A percentile compares a stretch with the other conserved stretches of the same genome.
Evolutionary conservation across 1,139 yeast species (phyloP).

Genomic region (Debaryomyces subglobosus): DNA sequence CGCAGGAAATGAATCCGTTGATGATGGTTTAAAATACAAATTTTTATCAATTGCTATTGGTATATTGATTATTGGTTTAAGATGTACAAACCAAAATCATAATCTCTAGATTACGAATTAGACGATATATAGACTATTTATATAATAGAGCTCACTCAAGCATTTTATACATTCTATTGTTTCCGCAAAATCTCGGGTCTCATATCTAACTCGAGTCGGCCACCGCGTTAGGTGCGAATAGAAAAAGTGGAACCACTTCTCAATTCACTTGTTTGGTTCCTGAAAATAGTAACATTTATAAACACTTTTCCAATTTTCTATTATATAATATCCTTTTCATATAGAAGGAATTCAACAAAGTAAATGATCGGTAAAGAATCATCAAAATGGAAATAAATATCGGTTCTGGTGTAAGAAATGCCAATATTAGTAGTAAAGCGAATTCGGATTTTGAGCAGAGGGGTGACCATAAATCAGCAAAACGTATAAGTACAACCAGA

Average conservation of each 20-base stretch:
- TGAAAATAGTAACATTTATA: neutral
- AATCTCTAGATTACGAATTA: slow-evolving; percentile 6
- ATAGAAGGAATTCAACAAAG: neutral
- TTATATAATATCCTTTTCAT: neutral
- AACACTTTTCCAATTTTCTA: neutral
- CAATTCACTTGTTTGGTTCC: neutral
- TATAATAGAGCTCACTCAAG: neutral
- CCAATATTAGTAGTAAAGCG: neutral
- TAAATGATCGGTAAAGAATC: neutral
- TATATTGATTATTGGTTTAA: slow-evolving; percentile 44
- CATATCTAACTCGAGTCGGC: slow-evolving; percentile 2
- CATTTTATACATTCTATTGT: neutral
- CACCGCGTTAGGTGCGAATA: slow-evolving; percentile 5
- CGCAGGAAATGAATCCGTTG: slow-evolving; percentile 34
- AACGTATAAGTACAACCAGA: neutral
- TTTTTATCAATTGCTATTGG: slow-evolving; percentile 50
- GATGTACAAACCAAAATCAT: slow-evolving; percentile 33
- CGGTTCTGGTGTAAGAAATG: neutral
- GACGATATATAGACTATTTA: slow-evolving; percentile 8
- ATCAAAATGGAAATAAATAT: neutral
- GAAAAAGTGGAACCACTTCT: slow-evolving; percentile 18
- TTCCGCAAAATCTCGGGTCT: neutral
- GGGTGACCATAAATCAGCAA: neutral
- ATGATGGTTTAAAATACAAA: slow-evolving; percentile 47
- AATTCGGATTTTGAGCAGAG: neutral